Conservation (phyloP, 805 yeast genomes). For the Metschnikowia kofuensis region DNA sequence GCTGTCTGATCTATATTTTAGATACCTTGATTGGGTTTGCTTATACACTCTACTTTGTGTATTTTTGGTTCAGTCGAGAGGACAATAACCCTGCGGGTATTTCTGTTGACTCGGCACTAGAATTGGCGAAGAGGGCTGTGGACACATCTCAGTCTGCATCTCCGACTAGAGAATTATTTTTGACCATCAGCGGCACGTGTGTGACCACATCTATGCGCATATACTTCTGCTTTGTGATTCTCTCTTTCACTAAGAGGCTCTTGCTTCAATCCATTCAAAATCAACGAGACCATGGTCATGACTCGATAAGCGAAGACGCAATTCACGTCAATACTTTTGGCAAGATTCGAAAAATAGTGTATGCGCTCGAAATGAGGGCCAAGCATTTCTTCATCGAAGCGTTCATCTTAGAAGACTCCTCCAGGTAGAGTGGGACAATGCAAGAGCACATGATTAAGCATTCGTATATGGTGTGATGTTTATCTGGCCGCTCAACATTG, state of each 20-base stretch:
- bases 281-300: slow-evolving; percentile 21
- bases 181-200: slow-evolving; percentile 52
- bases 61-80: slow-evolving; percentile 66
- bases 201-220: slow-evolving; percentile 47
- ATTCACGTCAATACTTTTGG: slow-evolving; percentile 22
- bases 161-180: slow-evolving; percentile 49
- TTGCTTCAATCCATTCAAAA: slow-evolving; percentile 36
- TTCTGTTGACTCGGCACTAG: background rate
- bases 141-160: slow-evolving; percentile 59
- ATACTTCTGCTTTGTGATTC: slow-evolving; percentile 57
- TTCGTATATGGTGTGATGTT: too few relatives aligned
- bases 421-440: background rate
- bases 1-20: slow-evolving; percentile 56
- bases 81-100: slow-evolving; percentile 28
- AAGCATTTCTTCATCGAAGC: slow-evolving; percentile 25
- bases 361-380: slow-evolving; percentile 32
- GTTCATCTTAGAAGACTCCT: slow-evolving; percentile 11
- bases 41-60: slow-evolving; percentile 71
- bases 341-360: slow-evolving; percentile 21
- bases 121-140: slow-evolving; percentile 6
- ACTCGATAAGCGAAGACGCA: slow-evolving; percentile 26
- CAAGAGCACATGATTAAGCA: too few relatives aligned
- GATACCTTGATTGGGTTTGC: slow-evolving; percentile 68
- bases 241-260: slow-evolving; percentile 59
- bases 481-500: too few relatives aligned